Conservation (phyloP, 2,329 filamentous ascomycete genomes). For the Epicoccum nigrum region DNA sequence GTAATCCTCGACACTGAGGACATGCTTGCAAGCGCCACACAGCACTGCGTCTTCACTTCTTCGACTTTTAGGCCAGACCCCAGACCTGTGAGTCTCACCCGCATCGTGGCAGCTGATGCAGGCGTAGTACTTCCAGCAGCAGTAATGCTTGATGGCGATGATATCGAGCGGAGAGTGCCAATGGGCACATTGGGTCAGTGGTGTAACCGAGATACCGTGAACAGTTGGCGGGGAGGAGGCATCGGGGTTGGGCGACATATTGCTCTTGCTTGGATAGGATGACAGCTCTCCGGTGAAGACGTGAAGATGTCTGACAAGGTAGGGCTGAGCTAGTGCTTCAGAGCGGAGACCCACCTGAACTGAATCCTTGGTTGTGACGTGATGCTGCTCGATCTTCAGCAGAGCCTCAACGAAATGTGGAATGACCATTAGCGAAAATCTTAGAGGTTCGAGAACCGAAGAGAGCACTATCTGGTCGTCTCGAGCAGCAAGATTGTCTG, state of each 20-base stretch:
- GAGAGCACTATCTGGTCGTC: no score
- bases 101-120: conserved; percentile 45
- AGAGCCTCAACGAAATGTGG: conserved; percentile 5
- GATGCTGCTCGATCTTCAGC: conserved; percentile 5
- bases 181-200: conserved; percentile 43
- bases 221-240: conserved; percentile 18
- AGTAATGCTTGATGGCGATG: conserved; percentile 46
- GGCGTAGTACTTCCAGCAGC: conserved; percentile 47
- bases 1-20: conserved; percentile 39
- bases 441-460: no score
- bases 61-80: conserved; percentile 28
- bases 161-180: conserved; percentile 44
- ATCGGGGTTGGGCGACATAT: conserved; percentile 8
- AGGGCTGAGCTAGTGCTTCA: conserved; percentile 29
- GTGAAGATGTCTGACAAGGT: conserved; percentile 4
- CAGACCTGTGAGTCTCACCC: conserved; percentile 32
- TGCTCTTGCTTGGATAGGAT: background rate
- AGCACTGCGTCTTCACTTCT: conserved; percentile 34
- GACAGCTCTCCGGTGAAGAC: background rate
- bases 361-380: conserved; percentile 18
- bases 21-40: conserved; percentile 39
- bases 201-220: conserved; percentile 36
- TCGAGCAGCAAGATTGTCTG: no score
- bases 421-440: no score
- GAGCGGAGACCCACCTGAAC: conserved; percentile 17